Evolutionary conservation across 2,329 filamentous ascomycete species (phyloP), one percentile per base, ranked within the genome.

Genomic region (Septoria linicola): DNA sequence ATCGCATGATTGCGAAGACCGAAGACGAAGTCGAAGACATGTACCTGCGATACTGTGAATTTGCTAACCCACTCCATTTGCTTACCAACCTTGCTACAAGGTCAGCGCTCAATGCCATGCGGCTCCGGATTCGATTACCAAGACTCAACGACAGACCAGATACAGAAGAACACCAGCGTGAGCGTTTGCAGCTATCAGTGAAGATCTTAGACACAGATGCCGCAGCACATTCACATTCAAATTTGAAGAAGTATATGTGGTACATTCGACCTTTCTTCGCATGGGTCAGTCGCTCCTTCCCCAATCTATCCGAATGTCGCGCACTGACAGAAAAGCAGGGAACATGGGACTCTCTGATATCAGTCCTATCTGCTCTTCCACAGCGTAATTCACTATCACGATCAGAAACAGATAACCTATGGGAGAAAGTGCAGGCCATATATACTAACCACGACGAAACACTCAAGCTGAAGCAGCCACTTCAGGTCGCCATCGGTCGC

Each of bases 251-350:
- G 31, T 80, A 78, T 61, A 71, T 73, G 16, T 80, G 76, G 76
- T 76, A 79, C 46, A 71, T 75, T 4, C 70, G 77, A 37, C 73
- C 80, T n/a, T 74, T 76, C 58, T 67, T 80, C 40, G 62, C 80
- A 23, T 71, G 66, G 42, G 32, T 34, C 20, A 44, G 41, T 11
- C n/a, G n/a, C n/a, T n/a, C n/a, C n/a, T n/a, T n/a, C n/a, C n/a
- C n/a, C n/a, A n/a, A n/a, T n/a, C n/a, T n/a, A n/a, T n/a, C 25
- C 10, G 8, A 32, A 4, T 35, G 11, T 13, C 4, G 32, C 23
- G 11, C 2, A 13, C 1, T 16, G 11, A 44, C 27, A 14, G 41
- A 20, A 17, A 6, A 13, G 14, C 17, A 44, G 41, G 25, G 31
- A 30, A 45, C 31, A 17, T 45, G 42, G 49, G 72, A 73, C 27